These are phyloP conservation scores for Posidonia australis DNA, from an alignment of 106 monocot species.

Conservation along the genomic window DNA sequence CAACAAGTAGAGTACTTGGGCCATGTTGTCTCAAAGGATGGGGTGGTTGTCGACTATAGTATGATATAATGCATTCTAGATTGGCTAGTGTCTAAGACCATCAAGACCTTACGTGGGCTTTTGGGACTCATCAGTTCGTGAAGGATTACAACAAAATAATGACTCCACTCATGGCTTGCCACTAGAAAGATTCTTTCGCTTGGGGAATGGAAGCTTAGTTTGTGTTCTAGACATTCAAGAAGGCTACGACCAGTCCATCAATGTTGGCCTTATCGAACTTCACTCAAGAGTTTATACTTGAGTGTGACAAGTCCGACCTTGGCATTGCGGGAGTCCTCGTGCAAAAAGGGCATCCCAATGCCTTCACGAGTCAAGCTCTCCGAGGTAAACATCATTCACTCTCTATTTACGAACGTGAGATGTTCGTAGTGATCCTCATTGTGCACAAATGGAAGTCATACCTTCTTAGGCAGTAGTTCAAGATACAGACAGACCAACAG, in stretches of 20 bases:
- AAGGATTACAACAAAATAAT: not conserved
- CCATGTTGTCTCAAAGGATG: not conserved
- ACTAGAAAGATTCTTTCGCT: not conserved
- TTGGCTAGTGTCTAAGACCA: not conserved
- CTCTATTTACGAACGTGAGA: no score
- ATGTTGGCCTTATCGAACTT: no score
- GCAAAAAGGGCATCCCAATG: not conserved
- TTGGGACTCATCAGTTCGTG: not conserved
- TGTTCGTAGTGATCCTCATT: no score
- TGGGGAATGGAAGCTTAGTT: not conserved
- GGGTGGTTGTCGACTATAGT: not conserved
- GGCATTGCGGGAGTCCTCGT: not conserved
- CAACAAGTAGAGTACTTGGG: not conserved
- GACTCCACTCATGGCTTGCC: not conserved
- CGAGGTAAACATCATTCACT: not conserved
- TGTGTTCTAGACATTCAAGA: not conserved
- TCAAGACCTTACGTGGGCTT: not conserved
- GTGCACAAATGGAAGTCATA: no score
- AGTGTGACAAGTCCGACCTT: not conserved
- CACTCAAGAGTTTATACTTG: not conserved
- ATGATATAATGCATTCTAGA: not conserved
- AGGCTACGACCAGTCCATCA: no score
- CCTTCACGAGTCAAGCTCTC: not conserved
- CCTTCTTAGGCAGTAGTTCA: no score
- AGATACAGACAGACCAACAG: no score